Evolutionary conservation across 1,139 yeast genomes (phyloP), one percentile per base, ranked within the genome.

Genomic region (Candida dubliniensis): DNA sequence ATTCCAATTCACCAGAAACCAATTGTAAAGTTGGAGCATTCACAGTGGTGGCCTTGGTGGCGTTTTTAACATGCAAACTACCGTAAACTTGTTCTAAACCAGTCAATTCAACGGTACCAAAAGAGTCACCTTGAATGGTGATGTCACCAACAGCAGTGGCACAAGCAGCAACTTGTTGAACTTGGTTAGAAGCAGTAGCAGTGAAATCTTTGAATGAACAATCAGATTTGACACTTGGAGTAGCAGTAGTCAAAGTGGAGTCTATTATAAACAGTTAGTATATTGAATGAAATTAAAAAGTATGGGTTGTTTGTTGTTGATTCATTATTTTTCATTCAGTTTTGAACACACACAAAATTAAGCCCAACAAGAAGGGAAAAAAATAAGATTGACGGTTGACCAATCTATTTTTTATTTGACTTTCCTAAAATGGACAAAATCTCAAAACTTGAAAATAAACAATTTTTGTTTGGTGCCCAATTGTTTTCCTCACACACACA

Each of bases 71-170:
- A 47, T 66, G 67, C 63, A 93, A 74, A 61, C 82, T 78, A 73
- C 98, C 99, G 63, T 80, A 80, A 57, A 93, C 72, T 59, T 78
- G 81, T 71, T 85, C 70, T 51, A 79, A 69, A 50, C 79, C 79
- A 55, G 77, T 74, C 58, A 82, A 66, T 51, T 80, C 77, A 57
- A 84, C 80, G 50, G 77, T 57, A 55, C 81, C 81, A 47, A 84
- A 68, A 41, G 63, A 67, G 46, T 61, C 67, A 71, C 91, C 89
- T 49, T 79, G 62, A 62, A 93, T 75, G 67, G 75, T 68, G 59
- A 93, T 71, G 64, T 84, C 84, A 74, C 97, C 98, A 52, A 79
- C 79, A 54, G 91, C 79, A 52, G 91, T 86, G 39, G 80, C 68
- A 82, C 99, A 93, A 38, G 82, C 76, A 47, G 87, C 70, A 51